Base-by-base conservation (phyloP, 495 filamentous ascomycete genomes). In the Lasiosphaeris hirsuta region DNA sequence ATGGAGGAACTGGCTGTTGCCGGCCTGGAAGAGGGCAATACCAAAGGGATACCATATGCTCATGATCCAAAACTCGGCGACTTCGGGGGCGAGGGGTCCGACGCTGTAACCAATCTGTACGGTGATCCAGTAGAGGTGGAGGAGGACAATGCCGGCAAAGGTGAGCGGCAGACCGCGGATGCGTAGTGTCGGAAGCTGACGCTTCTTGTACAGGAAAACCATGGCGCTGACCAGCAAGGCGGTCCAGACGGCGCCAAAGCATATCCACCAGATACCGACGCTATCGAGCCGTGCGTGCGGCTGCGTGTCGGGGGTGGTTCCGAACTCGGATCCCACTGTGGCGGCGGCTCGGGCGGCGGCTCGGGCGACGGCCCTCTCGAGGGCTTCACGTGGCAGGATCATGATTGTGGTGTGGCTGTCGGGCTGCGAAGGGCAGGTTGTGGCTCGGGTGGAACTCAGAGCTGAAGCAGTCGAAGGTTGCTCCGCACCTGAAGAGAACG, bases 41-140 rank as follows among this genome's bases (percentile, higher is more conserved):
- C 88, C 87, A 23, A 84, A 78, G 3, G 88, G 88, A 34, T 90
- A 74, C 67, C 82, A 86, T 41, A 84, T 78, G 49, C 84, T 80
- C 88, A 91, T 91, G 65, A 89, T 76, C 86, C 87, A 91, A 69
- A 79, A 91, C 64, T 88, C 69, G 37, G 56, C 57, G 7, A 70
- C 58, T 33, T 70, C 62, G 0, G 84, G 82, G 53, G 85, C 79
- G 7, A 78, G 60, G 2, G 82, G 70, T 10, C 88, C 88, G 18
- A 83, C 59, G 30, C 82, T 78, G 61, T 83, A 84, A 10, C 79
- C 83, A 34, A 86, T 74, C 59, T 89, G 78, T 42, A 83, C 77
- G 10, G 80, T 68, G 40, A 78, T 61, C 63, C 81, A 78, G 73
- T 90, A 91, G 23, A 87, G 60, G 62, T 90, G 88, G 30, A 89